phyloP scores from a whole-genome alignment of 2,329 filamentous ascomycete species.

The Venturia asperata region DNA sequence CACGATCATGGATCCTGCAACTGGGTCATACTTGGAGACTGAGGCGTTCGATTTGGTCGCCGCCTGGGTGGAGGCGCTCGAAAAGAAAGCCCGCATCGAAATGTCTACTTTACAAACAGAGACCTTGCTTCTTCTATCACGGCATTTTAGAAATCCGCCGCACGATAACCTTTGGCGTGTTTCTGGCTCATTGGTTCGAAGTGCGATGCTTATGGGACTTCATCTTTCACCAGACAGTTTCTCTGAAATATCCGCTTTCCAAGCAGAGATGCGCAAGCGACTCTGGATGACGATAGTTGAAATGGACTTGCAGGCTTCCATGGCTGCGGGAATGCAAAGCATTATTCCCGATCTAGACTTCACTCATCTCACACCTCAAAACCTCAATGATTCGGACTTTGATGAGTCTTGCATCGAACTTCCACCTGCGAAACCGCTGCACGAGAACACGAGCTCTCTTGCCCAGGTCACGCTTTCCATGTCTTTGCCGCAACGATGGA shows the following conservation, averaged over 20 bases:
- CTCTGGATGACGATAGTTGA: constrained; percentile 41
- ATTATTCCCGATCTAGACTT: constrained; percentile 32
- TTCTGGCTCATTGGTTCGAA: constrained; percentile 26
- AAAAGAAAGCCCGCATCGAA: constrained; percentile 25
- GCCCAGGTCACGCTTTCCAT: background rate
- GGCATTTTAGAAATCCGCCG: constrained; percentile 20
- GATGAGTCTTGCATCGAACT: constrained; percentile 4
- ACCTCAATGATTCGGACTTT: constrained; percentile 34
- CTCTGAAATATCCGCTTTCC: constrained; percentile 30
- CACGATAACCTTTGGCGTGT: constrained; percentile 24
- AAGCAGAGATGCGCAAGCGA: constrained; percentile 38
- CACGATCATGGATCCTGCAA: constrained; percentile 19
- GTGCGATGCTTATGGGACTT: constrained; percentile 38
- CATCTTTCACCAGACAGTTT: constrained; percentile 35
- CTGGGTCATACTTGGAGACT: constrained; percentile 23
- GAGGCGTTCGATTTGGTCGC: constrained; percentile 23
- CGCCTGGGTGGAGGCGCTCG: constrained; percentile 25
- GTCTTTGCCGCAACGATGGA: background rate
- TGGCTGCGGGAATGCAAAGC: constrained; percentile 32
- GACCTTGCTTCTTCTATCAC: constrained; percentile 23
- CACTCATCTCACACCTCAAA: constrained; percentile 33
- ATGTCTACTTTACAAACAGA: constrained; percentile 25
- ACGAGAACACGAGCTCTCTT: background rate
- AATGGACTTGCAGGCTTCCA: constrained; percentile 33
- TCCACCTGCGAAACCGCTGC: background rate